phyloP scores from a whole-genome alignment of 2,329 filamentous ascomycete species.

The Drechmeria coniospora region DNA sequence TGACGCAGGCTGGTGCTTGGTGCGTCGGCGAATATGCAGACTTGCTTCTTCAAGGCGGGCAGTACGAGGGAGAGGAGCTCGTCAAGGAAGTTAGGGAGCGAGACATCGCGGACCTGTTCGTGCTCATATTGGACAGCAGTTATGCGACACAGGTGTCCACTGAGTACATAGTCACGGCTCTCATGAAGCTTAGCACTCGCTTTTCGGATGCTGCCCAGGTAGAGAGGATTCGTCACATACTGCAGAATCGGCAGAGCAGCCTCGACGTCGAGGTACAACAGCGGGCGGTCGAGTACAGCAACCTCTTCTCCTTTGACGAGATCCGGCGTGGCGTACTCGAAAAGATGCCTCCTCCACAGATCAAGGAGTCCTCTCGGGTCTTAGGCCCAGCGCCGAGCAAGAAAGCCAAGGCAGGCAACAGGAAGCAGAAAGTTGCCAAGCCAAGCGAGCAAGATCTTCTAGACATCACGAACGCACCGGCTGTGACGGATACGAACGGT shows the following conservation, averaged over 20 bases:
- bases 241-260: slow-evolving; percentile 67
- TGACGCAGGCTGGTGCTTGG: slow-evolving; percentile 89
- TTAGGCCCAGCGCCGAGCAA: slow-evolving; percentile 60
- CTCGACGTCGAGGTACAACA: slow-evolving; percentile 94
- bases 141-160: slow-evolving; percentile 84
- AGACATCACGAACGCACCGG: slow-evolving; percentile 74
- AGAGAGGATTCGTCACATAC: slow-evolving; percentile 65
- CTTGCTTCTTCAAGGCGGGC: slow-evolving; percentile 69
- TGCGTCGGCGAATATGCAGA: slow-evolving; percentile 97
- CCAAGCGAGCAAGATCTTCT: slow-evolving; percentile 84
- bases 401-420: slow-evolving; percentile 53
- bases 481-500: slow-evolving; percentile 32
- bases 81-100: slow-evolving; percentile 68
- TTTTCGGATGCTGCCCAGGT: slow-evolving; percentile 73
- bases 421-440: slow-evolving; percentile 64
- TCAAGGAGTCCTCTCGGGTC: slow-evolving; percentile 86
- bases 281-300: slow-evolving; percentile 85
- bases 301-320: slow-evolving; percentile 81
- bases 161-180: slow-evolving; percentile 88
- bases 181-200: slow-evolving; percentile 88
- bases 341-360: slow-evolving; percentile 95
- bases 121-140: slow-evolving; percentile 81
- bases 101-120: slow-evolving; percentile 87
- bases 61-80: slow-evolving; percentile 87
- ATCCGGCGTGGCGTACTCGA: slow-evolving; percentile 83